Percentiles rank a stretch among this genome's conserved stretches.
Evolutionary conservation across 768 basidiomycete species (phyloP).

Genomic region (Mrakia frigida): DNA sequence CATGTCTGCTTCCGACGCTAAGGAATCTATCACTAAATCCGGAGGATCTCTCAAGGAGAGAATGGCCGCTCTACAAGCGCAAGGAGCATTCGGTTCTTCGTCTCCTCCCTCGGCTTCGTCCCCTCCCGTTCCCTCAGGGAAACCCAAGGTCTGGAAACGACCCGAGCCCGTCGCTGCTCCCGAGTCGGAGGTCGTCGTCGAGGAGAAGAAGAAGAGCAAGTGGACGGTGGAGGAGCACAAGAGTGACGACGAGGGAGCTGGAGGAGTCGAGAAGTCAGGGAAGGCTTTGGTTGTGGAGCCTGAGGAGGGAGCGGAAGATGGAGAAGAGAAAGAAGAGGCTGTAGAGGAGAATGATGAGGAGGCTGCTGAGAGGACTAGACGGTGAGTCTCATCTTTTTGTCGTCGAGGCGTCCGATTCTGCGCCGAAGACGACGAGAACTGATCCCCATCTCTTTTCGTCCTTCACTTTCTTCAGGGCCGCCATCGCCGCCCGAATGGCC

Average conservation of each 20-base stretch:
- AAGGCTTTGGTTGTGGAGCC: constrained; percentile 38
- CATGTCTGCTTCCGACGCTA: constrained; percentile 68
- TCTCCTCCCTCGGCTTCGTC: constrained; percentile 51
- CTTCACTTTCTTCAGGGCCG: constrained; percentile 51
- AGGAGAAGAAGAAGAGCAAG: constrained; percentile 32
- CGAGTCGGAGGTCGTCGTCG: constrained; percentile 30
- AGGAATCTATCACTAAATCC: constrained; percentile 72
- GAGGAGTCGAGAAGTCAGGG: constrained; percentile 32
- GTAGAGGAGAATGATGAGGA: constrained; percentile 37
- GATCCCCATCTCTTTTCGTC: background rate
- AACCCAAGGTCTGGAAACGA: constrained; percentile 77
- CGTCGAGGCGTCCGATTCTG: too few species aligned
- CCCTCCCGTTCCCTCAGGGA: constrained; percentile 56
- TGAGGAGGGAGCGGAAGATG: constrained; percentile 40
- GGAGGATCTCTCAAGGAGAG: constrained; percentile 78
- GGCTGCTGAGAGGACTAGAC: constrained; percentile 33
- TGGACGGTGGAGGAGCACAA: constrained; percentile 22
- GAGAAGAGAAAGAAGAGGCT: constrained; percentile 30
- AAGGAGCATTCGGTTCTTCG: constrained; percentile 63
- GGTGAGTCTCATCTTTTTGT: constrained; percentile 20
- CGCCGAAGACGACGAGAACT: background rate
- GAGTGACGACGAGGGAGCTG: constrained; percentile 44
- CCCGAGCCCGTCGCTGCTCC: constrained; percentile 48
- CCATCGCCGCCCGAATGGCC: constrained; percentile 89
- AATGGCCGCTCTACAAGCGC: constrained; percentile 82